phyloP scores from a whole-genome alignment of 371 early-diverging fungal genomes.

The Rhizomucor miehei region DNA sequence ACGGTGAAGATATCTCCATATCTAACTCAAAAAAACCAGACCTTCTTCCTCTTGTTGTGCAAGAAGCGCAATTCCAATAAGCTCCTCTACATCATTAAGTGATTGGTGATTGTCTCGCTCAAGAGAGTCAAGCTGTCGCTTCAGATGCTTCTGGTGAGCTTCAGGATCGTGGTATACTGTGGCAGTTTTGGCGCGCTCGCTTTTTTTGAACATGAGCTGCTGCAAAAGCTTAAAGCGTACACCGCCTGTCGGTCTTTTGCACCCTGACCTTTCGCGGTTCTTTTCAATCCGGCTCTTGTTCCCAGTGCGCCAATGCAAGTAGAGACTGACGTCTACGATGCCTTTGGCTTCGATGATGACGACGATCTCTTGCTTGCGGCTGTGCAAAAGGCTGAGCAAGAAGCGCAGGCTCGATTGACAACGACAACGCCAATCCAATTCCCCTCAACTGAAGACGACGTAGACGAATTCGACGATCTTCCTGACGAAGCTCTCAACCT shows the following conservation, averaged over 20 bases:
- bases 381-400: slow-evolving; percentile 5
- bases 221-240: no score
- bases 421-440: neutral
- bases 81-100: slow-evolving; percentile 54
- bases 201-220: neutral
- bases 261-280: no score
- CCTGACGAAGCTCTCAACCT: slow-evolving; percentile 11
- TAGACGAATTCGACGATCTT: slow-evolving; percentile 18
- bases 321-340: no score
- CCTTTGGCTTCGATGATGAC: slow-evolving; percentile 5
- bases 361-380: slow-evolving; percentile 7
- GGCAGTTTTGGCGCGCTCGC: neutral
- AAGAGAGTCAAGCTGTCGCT: slow-evolving; percentile 59
- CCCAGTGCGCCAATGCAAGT: no score
- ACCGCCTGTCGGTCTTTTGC: no score
- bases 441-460: neutral
- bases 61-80: slow-evolving; percentile 50
- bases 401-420: neutral
- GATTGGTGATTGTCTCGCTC: slow-evolving; percentile 65
- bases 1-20: neutral
- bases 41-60: slow-evolving; percentile 35
- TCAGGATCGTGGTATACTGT: slow-evolving; percentile 27
- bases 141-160: slow-evolving; percentile 44
- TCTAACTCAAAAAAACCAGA: neutral
- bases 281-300: no score